Conservation (phyloP, 495 filamentous ascomycete species). For the Penicillium mononematosum region DNA sequence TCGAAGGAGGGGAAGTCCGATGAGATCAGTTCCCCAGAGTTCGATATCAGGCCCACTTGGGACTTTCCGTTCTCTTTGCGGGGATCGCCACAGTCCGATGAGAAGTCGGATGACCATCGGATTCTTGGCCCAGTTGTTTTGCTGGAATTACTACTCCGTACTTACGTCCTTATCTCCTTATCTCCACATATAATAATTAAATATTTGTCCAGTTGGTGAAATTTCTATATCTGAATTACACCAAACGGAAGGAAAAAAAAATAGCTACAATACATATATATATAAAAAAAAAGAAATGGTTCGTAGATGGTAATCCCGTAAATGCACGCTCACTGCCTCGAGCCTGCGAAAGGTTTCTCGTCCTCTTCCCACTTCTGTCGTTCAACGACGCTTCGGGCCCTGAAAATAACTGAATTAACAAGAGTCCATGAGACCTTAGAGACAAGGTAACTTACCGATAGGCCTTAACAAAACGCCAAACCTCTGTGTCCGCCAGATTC, state of each 20-base stretch:
- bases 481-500: conserved; percentile 91
- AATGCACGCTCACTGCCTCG: conserved; percentile 15
- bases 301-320: neutral
- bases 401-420: conserved; percentile 23
- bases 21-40: conserved; percentile 3
- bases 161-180: too few relatives aligned
- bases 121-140: conserved; percentile 14
- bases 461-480: conserved; percentile 86
- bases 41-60: conserved; percentile 11
- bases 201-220: neutral
- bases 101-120: conserved; percentile 7
- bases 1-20: conserved; percentile 19
- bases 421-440: neutral
- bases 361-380: conserved; percentile 48
- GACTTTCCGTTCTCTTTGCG: conserved; percentile 23
- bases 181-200: too few relatives aligned
- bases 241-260: neutral
- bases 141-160: neutral
- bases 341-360: conserved; percentile 43
- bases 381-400: conserved; percentile 46
- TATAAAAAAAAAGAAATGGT: conserved; percentile 1
- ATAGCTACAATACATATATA: conserved; percentile 22
- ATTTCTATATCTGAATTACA: conserved; percentile 11
- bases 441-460: conserved; percentile 40
- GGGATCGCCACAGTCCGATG: conserved; percentile 49